Evolutionary conservation across 1,284 basidiomycete genomes (phyloP).

Genomic region (Sporisorium iseilematis-ciliati): DNA sequence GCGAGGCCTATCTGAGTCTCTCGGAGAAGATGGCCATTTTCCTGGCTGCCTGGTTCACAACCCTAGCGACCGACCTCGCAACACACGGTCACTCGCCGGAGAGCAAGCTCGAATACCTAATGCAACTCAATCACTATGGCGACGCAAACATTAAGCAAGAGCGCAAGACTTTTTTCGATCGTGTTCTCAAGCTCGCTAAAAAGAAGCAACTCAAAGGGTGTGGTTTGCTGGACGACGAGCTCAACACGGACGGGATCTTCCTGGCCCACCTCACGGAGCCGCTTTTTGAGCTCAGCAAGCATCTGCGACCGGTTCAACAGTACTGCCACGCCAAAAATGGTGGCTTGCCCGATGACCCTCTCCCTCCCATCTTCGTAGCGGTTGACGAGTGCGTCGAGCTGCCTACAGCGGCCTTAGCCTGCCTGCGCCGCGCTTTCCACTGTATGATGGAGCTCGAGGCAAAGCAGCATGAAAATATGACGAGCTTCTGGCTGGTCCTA

Average conservation of each 20-base stretch:
- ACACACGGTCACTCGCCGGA: not conserved
- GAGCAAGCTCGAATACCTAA: not conserved
- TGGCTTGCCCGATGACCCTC: not conserved
- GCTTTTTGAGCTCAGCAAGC: not conserved
- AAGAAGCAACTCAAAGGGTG: not conserved
- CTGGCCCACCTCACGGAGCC: not conserved
- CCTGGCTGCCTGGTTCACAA: not conserved
- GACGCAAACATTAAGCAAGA: not conserved
- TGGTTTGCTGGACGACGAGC: not conserved
- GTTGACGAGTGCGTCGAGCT: not conserved
- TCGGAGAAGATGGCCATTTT: not conserved
- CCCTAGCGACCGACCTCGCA: not conserved
- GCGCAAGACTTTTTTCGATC: not conserved
- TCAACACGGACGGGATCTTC: not conserved
- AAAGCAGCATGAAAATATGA: not conserved
- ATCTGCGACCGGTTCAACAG: not conserved
- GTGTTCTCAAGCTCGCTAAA: not conserved
- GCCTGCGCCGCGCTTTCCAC: not conserved
- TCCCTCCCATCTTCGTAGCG: not conserved
- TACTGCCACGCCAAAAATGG: not conserved
- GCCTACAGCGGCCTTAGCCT: not conserved
- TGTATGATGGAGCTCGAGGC: not conserved
- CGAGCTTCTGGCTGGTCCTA: slow-evolving; percentile 26
- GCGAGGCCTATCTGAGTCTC: not conserved
- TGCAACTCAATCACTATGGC: not conserved